A percentile compares a stretch with the other conserved stretches of the same genome.
Conservation (phyloP, 1,139 yeast species). For the Pichia sp. region DNA sequence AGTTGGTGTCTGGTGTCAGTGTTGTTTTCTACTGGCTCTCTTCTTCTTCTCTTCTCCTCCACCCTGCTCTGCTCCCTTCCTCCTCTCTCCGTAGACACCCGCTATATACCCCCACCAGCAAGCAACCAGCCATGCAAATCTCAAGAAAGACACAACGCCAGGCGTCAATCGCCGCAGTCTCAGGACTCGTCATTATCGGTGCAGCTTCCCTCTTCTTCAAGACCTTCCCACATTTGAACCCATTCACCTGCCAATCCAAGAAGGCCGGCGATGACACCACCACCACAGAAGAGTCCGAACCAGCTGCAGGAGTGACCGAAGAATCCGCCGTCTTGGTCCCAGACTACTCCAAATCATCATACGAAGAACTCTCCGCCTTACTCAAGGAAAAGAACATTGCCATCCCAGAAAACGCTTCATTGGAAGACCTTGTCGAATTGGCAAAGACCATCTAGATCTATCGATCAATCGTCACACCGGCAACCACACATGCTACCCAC, state of each 20-base stretch:
- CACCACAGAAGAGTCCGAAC: slow-evolving; percentile 21
- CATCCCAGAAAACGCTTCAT: slow-evolving; percentile 48
- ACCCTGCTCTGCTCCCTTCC: neutral
- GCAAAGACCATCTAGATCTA: slow-evolving; percentile 37
- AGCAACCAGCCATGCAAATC: too few species aligned
- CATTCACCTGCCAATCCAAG: slow-evolving; percentile 13
- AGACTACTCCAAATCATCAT: neutral
- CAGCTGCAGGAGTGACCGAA: slow-evolving; percentile 16
- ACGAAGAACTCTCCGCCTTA: slow-evolving; percentile 40
- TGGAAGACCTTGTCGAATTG: slow-evolving; percentile 48
- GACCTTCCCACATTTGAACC: slow-evolving; percentile 52
- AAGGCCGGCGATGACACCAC: slow-evolving; percentile 19
- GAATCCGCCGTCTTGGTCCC: slow-evolving; percentile 5
- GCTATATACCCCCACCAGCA: too few species aligned
- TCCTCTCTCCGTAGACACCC: neutral
- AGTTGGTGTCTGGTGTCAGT: neutral
- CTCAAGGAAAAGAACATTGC: slow-evolving; percentile 42
- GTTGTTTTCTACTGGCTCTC: too few species aligned
- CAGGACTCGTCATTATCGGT: slow-evolving; percentile 45
- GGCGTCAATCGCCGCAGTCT: slow-evolving; percentile 32
- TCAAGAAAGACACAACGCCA: slow-evolving; percentile 26
- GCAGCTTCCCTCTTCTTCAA: slow-evolving; percentile 45
- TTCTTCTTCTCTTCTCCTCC: too few species aligned
- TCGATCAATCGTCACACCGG: neutral
- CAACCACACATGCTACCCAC: too few species aligned